Evolutionary conservation across 148 eudicot species (phyloP).

Genomic region (Oxyria digyna): DNA sequence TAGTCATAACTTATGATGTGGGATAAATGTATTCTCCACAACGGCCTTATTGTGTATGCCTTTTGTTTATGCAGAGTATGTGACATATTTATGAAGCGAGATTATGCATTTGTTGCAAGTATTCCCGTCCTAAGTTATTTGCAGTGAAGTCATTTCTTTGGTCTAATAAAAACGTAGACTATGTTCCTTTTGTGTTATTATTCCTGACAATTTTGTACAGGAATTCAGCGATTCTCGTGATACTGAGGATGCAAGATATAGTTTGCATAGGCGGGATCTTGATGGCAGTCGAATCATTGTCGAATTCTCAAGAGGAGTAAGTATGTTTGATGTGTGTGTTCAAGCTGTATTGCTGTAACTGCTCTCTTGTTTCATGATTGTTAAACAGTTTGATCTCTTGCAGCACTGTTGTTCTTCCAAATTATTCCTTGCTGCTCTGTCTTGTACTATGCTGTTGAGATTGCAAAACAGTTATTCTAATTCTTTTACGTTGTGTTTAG

Average conservation of each 20-base stretch:
- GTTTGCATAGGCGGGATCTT: constrained; percentile 64
- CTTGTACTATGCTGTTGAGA: background rate
- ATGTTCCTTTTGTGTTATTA: constrained; percentile 12
- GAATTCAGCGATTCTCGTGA: constrained; percentile 88
- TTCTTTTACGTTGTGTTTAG: constrained; percentile 14
- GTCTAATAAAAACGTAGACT: constrained; percentile 2
- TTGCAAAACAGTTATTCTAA: too few species aligned
- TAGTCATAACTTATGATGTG: background rate
- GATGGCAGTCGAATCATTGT: constrained; percentile 76
- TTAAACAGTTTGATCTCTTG: constrained; percentile 54
- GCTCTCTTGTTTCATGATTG: too few species aligned
- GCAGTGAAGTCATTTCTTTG: background rate
- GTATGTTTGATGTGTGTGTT: constrained; percentile 21
- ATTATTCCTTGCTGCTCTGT: too few species aligned
- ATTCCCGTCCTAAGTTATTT: constrained; percentile 14
- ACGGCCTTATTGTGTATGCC: constrained; percentile 90
- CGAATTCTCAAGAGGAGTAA: constrained; percentile 78
- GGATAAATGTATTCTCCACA: too few species aligned
- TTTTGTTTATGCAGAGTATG: constrained; percentile 99
- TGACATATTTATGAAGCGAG: constrained; percentile 98
- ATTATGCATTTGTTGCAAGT: constrained; percentile 95
- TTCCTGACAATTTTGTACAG: constrained; percentile 24
- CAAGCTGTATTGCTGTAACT: constrained; percentile 55
- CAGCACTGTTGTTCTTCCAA: too few species aligned
- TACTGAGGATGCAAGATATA: constrained; percentile 90